phyloP scores from a whole-genome alignment of 306 rosid species.

The Clitoria ternatea region DNA sequence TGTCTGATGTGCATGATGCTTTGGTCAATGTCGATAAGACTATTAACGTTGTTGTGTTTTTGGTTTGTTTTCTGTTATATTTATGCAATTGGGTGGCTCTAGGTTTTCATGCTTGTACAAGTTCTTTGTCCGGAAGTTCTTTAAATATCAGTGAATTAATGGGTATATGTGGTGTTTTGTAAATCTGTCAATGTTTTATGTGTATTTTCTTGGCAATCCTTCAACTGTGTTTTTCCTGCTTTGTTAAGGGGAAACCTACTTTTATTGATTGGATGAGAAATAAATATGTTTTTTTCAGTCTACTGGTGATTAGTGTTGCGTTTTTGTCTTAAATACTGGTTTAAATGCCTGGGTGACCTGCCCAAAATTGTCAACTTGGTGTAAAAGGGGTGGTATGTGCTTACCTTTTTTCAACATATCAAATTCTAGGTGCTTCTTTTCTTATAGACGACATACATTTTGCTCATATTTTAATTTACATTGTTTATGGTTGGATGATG shows the following conservation, averaged over 20 bases:
- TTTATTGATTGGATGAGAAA: slow-evolving; percentile 13
- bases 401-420: background rate
- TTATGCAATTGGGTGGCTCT: background rate
- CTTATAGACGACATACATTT: background rate
- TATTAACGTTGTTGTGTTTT: background rate
- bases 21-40: background rate
- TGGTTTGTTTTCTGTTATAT: background rate
- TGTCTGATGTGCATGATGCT: background rate
- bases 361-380: background rate
- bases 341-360: background rate
- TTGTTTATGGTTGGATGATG: too few species aligned
- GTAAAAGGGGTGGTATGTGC: background rate
- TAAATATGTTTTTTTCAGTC: background rate
- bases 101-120: background rate
- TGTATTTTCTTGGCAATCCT: background rate
- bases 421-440: background rate
- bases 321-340: background rate
- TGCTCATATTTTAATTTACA: background rate
- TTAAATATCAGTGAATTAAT: background rate
- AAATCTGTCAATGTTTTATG: background rate
- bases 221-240: background rate
- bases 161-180: background rate
- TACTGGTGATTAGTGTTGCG: background rate
- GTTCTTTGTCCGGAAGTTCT: background rate
- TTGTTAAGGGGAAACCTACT: background rate